phyloP scores from a whole-genome alignment of 176 grass and related monocot species.

The Avena insularis region DNA sequence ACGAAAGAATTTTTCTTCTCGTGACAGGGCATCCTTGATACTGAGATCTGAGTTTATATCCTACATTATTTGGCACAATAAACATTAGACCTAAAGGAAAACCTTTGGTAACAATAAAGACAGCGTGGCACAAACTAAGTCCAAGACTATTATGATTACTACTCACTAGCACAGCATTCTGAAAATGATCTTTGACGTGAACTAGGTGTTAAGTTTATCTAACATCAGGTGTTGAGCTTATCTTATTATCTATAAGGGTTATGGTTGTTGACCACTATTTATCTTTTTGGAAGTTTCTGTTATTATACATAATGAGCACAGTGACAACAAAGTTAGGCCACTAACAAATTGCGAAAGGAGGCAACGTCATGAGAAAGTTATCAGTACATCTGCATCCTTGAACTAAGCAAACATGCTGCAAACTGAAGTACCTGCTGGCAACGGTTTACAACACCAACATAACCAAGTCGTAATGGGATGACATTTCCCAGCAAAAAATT shows the following conservation, averaged over 20 bases:
- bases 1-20: slow-evolving; percentile 92
- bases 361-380: neutral
- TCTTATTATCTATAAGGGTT: neutral
- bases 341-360: neutral
- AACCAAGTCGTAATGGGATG: slow-evolving; percentile 89
- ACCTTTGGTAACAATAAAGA: slow-evolving; percentile 16
- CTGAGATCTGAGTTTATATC: slow-evolving; percentile 89
- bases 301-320: slow-evolving; percentile 17
- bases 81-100: slow-evolving; percentile 33
- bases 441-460: slow-evolving; percentile 92
- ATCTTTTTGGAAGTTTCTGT: neutral
- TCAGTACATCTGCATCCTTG: neutral
- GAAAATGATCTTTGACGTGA: slow-evolving; percentile 1
- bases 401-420: slow-evolving; percentile 15
- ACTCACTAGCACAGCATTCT: slow-evolving; percentile 7
- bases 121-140: neutral
- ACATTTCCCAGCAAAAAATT: slow-evolving; percentile 98
- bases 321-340: neutral
- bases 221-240: neutral
- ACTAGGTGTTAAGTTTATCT: slow-evolving; percentile 10
- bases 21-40: slow-evolving; percentile 88
- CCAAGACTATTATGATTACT: neutral
- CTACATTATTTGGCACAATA: slow-evolving; percentile 53
- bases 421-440: slow-evolving; percentile 75
- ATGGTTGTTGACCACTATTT: neutral